Evolutionary conservation across 495 filamentous ascomycete genomes (phyloP).

Genomic region (Bacidia rubella): DNA sequence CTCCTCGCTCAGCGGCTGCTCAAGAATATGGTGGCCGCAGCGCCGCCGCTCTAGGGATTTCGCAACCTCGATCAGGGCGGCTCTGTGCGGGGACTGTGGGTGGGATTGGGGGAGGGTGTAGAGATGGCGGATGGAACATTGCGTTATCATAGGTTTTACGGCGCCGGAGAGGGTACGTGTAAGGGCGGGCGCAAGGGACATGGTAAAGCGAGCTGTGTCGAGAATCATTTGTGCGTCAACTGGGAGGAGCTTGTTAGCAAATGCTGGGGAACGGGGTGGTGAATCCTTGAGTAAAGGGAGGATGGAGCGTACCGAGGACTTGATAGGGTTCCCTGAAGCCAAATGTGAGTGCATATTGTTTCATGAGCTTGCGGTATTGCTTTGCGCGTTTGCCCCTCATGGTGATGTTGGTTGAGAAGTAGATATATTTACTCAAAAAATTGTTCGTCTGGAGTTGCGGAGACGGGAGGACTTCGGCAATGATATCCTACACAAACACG

Average conservation of each 20-base stretch:
- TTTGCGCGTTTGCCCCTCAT: constrained; percentile 92
- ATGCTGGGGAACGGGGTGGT: not conserved
- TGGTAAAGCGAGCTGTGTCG: constrained; percentile 61
- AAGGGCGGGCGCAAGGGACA: constrained; percentile 59
- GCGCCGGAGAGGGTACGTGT: constrained; percentile 61
- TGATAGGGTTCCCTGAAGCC: constrained; percentile 90
- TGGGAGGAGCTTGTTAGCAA: constrained; percentile 19
- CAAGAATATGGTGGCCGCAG: constrained; percentile 76
- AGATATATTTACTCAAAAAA: not conserved
- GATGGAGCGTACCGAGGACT: constrained; percentile 50
- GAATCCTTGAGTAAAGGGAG: too few species aligned
- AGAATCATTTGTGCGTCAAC: constrained; percentile 71
- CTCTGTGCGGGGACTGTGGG: constrained; percentile 37
- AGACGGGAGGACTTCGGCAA: too few species aligned
- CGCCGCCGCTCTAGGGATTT: constrained; percentile 70
- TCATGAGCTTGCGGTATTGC: constrained; percentile 87
- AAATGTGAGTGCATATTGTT: constrained; percentile 65
- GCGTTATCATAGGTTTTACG: constrained; percentile 5
- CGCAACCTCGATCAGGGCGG: constrained; percentile 48
- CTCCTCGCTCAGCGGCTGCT: constrained; percentile 56
- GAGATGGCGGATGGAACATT: constrained; percentile 51
- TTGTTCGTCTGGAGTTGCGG: not conserved
- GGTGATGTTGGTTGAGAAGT: not conserved
- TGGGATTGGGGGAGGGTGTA: constrained; percentile 37
- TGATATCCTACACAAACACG: too few species aligned